phyloP scores from a whole-genome alignment of 208 protist species.

The Acanthamoeba castellanii region DNA sequence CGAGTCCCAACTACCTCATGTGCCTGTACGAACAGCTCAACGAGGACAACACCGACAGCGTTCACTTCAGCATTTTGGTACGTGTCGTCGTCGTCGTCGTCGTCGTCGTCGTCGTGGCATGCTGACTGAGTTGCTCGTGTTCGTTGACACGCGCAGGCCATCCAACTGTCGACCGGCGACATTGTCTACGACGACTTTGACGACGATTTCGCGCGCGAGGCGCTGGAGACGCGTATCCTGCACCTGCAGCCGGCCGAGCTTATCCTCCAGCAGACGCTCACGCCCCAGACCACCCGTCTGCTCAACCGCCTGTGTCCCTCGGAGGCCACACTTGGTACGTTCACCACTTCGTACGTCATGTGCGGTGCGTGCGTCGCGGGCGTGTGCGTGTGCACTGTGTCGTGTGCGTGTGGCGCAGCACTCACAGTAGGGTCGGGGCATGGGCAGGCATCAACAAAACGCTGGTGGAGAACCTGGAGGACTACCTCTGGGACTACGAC shows the following conservation, averaged over 20 bases:
- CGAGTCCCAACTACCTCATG: conserved; percentile 52
- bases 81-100: background rate
- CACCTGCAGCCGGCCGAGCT: conserved; percentile 82
- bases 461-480: conserved; percentile 32
- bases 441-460: conserved; percentile 37
- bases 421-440: background rate
- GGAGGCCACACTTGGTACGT: background rate
- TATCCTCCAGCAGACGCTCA: conserved; percentile 54
- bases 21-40: conserved; percentile 56
- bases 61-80: conserved; percentile 65
- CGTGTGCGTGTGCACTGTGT: background rate
- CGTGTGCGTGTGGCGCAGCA: background rate
- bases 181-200: conserved; percentile 88
- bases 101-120: too few relatives aligned
- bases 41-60: background rate
- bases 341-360: background rate
- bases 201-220: conserved; percentile 80
- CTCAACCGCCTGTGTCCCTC: conserved; percentile 49
- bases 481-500: conserved; percentile 52
- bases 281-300: conserved; percentile 1
- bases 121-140: background rate
- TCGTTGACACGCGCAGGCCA: background rate
- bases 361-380: background rate
- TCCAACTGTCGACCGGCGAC: conserved; percentile 84
- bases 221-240: conserved; percentile 85